These are phyloP conservation scores for Dalbergia cochinchinensis DNA, from an alignment of 306 rosid species.

Conservation along the genomic window DNA sequence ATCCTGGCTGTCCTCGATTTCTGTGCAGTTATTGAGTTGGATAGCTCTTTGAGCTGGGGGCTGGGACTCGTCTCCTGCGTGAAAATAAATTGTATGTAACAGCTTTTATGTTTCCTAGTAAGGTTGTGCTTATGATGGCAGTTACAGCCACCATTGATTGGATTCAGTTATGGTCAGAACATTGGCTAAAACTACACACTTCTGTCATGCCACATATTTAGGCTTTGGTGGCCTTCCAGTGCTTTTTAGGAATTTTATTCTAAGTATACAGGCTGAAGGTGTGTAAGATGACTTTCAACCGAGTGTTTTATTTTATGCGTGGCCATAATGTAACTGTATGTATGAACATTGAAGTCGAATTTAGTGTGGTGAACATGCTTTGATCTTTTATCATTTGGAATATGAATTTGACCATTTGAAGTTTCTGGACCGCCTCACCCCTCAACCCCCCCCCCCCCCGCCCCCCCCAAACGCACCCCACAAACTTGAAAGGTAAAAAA, in stretches of 20 bases:
- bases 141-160: conserved; percentile 38
- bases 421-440: too few species aligned
- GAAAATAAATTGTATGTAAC: conserved; percentile 67
- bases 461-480: too few species aligned
- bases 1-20: conserved; percentile 57
- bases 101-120: conserved; percentile 54
- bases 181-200: conserved; percentile 35
- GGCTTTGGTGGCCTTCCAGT: conserved; percentile 26
- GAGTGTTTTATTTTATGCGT: conserved; percentile 51
- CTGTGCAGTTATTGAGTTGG: conserved; percentile 86
- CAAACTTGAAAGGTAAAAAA: too few species aligned
- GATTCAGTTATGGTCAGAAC: conserved; percentile 26
- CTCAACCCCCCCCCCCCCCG: too few species aligned
- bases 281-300: conserved; percentile 49
- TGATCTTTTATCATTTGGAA: neutral
- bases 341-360: conserved; percentile 44
- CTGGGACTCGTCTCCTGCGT: conserved; percentile 51
- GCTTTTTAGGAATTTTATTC: conserved; percentile 22
- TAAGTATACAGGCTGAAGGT: conserved; percentile 60
- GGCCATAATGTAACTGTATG: conserved; percentile 42
- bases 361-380: conserved; percentile 40
- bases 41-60: conserved; percentile 57
- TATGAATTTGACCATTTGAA: neutral
- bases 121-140: conserved; percentile 40
- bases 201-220: conserved; percentile 44